phyloP scores from a whole-genome alignment of 2,329 filamentous ascomycete genomes.

The Fusarium tjaetaba region DNA sequence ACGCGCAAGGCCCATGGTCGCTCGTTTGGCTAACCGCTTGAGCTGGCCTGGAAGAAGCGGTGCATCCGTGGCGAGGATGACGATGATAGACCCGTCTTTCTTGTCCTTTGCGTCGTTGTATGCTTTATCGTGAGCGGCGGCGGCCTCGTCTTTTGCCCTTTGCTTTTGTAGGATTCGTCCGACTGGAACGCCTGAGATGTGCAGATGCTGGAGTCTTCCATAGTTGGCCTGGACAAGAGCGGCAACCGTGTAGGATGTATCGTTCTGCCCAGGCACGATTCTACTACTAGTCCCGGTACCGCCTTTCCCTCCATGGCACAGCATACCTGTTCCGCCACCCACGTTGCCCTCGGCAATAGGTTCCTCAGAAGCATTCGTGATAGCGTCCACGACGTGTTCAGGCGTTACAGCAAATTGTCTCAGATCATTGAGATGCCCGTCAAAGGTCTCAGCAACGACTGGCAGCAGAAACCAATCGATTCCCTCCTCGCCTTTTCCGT shows the following conservation, averaged over 20 bases:
- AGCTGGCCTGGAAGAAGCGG: neutral
- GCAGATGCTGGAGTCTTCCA: neutral
- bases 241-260: fast-evolving
- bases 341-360: neutral
- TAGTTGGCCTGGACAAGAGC: neutral
- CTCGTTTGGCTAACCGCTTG: neutral
- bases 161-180: neutral
- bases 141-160: neutral
- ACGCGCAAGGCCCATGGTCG: neutral
- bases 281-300: neutral
- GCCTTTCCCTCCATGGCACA: neutral
- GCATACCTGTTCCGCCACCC: neutral
- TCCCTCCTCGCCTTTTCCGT: neutral
- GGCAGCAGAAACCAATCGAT: neutral
- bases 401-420: neutral
- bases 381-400: neutral
- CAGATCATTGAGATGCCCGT: neutral
- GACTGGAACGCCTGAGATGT: neutral
- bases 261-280: neutral
- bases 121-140: neutral
- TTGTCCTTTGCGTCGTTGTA: neutral
- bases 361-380: neutral
- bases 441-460: neutral
- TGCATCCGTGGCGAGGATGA: neutral
- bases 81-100: neutral